Evolutionary conservation across 106 monocot genomes (phyloP), one percentile per base, ranked within the genome.

Genomic region (Amphibolis antarctica): DNA sequence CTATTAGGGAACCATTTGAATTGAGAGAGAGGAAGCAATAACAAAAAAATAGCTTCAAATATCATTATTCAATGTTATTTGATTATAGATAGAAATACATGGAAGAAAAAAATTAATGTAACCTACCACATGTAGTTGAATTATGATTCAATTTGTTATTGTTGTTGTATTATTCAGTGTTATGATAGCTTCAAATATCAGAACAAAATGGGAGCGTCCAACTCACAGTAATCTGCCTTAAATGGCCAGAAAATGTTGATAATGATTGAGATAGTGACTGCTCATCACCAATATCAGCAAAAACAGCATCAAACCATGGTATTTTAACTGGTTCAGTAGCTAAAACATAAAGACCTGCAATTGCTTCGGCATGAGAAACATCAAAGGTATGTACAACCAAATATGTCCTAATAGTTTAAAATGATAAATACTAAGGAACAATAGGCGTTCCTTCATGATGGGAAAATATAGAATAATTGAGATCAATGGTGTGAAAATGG

Each of bases 161-260:
- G n/a, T n/a, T n/a, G n/a, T n/a, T n/a, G n/a, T n/a, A n/a, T n/a
- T n/a, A n/a, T n/a, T n/a, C n/a, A n/a, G n/a, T n/a, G n/a, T n/a
- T n/a, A n/a, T n/a, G n/a, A 36, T 36, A 36, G 36, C 7, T 36
- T 36, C 36, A 36, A 36, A 2, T 4, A 36, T 36, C 36, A 36
- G 4, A 36, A 49, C 17, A 15, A 49, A 10, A 10, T 49, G 13
- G 49, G 49, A 17, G n/a, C 10, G n/a, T 42, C 22, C 36, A 66
- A 77, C 83, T 62, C 79, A 92, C 92, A 78, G 75, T 80, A 46
- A 92, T 92, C 70, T 84, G 81, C 67, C 67, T 86, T 28, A 92
- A 73, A 42, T 92, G 92, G 17, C 92, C 92, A 79, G 92, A 92
- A 77, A 92, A 92, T 23, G 92, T 92, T 45, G 92, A 92, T 45